Evolutionary conservation across 2,329 filamentous ascomycete genomes (phyloP).

Genomic region (Dothiorella sarmentorum): DNA sequence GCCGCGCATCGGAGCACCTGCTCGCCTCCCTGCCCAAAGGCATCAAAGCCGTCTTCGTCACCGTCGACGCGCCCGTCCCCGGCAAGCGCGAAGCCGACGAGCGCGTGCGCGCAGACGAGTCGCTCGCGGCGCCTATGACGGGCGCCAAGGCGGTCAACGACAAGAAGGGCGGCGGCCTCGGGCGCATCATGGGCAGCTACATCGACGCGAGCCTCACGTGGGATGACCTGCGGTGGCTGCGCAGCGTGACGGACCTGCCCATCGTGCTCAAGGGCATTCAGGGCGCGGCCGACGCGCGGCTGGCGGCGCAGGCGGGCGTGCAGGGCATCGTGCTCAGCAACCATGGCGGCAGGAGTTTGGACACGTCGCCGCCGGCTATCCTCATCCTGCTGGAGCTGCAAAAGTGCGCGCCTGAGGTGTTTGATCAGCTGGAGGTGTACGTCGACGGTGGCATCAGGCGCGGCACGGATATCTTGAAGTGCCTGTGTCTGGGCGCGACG

Average conservation of each 20-base stretch:
- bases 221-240: slow-evolving; percentile 42
- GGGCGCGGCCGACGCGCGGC: slow-evolving; percentile 39
- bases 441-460: slow-evolving; percentile 38
- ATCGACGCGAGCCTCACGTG: slow-evolving; percentile 55
- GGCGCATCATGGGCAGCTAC: slow-evolving; percentile 55
- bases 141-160: slow-evolving; percentile 51
- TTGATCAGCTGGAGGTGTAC: slow-evolving; percentile 37
- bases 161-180: slow-evolving; percentile 54
- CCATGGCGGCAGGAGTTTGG: slow-evolving; percentile 52
- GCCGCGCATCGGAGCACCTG: slow-evolving; percentile 49
- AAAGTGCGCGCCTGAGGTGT: slow-evolving; percentile 34
- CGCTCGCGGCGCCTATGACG: slow-evolving; percentile 48
- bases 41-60: slow-evolving; percentile 55
- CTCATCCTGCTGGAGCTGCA: slow-evolving; percentile 39
- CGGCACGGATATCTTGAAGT: slow-evolving; percentile 39
- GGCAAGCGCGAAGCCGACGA: slow-evolving; percentile 54
- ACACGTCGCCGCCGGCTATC: slow-evolving; percentile 39
- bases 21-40: slow-evolving; percentile 47
- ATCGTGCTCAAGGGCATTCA: slow-evolving; percentile 44
- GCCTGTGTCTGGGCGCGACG: slow-evolving; percentile 38
- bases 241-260: slow-evolving; percentile 30
- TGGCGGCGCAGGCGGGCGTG: slow-evolving; percentile 42
- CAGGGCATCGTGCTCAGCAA: slow-evolving; percentile 50
- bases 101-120: slow-evolving; percentile 44
- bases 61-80: slow-evolving; percentile 56